These are phyloP conservation scores for Lonicera japonica DNA, from an alignment of 129 eudicot species.

Conservation along the genomic window DNA sequence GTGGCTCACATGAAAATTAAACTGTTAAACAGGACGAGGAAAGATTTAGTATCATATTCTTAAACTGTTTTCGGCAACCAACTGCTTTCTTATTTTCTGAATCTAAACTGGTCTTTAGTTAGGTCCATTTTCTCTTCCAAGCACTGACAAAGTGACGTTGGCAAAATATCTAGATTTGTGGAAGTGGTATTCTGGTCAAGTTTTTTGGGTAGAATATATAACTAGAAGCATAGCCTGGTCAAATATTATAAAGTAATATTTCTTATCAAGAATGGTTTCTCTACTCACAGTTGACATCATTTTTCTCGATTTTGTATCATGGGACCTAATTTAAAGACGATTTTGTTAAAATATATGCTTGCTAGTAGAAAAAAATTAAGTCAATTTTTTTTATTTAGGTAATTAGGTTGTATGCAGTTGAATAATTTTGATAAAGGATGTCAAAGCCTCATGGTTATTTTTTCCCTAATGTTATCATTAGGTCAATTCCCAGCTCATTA, in stretches of 20 bases:
- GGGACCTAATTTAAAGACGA: background rate
- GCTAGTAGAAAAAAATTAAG: too few species aligned
- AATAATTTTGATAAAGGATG: background rate
- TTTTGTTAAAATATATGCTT: too few species aligned
- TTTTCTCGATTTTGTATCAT: background rate
- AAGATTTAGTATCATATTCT: background rate
- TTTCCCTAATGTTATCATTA: conserved; percentile 8
- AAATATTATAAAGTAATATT: background rate
- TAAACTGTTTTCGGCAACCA: background rate
- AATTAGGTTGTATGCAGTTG: background rate
- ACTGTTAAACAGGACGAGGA: background rate
- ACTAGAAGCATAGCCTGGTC: background rate
- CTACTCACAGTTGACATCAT: background rate
- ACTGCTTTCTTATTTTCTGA: background rate
- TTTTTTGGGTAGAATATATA: background rate
- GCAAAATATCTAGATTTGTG: background rate
- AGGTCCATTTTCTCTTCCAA: background rate
- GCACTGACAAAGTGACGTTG: background rate
- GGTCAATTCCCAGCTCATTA: conserved; percentile 92
- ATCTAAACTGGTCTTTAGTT: too few species aligned
- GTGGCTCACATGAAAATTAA: background rate
- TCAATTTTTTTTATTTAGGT: too few species aligned
- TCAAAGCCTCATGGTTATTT: background rate
- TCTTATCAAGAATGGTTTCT: background rate
- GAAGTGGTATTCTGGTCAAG: background rate